A percentile compares a stretch with the other conserved stretches of the same genome.
These are phyloP conservation scores for Platanthera zijinensis DNA, from an alignment of 106 monocot genomes.

Conservation along the genomic window DNA sequence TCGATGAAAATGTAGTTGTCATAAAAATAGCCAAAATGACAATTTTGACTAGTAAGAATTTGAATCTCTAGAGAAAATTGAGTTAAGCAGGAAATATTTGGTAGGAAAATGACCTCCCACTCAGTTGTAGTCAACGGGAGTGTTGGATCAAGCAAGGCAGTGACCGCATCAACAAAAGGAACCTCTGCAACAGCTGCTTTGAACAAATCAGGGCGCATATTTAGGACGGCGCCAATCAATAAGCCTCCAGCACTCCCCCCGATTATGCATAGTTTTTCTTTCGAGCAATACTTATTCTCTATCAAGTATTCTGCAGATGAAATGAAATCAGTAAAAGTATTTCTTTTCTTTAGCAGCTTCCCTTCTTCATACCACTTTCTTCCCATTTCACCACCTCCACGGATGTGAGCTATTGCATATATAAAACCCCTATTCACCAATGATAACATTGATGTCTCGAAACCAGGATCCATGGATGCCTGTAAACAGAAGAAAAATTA, in stretches of 20 bases:
- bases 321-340: conserved; percentile 90
- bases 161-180: conserved; percentile 96
- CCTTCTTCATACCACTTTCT: conserved; percentile 90
- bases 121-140: conserved; percentile 93
- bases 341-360: conserved; percentile 63
- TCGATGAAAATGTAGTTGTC: neutral
- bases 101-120: conserved; percentile 66
- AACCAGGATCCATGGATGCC: conserved; percentile 71
- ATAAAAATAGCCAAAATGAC: no score
- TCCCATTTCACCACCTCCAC: conserved; percentile 94
- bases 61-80: no score
- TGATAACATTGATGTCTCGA: conserved; percentile 49
- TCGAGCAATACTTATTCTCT: conserved; percentile 71
- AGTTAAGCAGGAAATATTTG: neutral
- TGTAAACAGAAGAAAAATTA: conserved; percentile 13
- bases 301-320: conserved; percentile 87
- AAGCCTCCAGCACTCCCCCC: conserved; percentile 98
- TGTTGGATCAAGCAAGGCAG: conserved; percentile 95
- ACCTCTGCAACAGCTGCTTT: conserved; percentile 83
- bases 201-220: conserved; percentile 97
- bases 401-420: conserved; percentile 82
- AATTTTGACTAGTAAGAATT: no score
- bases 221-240: conserved; percentile 85
- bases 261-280: conserved; percentile 77
- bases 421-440: conserved; percentile 77